Base-by-base conservation (phyloP, 2,329 filamentous ascomycete species). In the Aspergillus brunneoviolaceus region DNA sequence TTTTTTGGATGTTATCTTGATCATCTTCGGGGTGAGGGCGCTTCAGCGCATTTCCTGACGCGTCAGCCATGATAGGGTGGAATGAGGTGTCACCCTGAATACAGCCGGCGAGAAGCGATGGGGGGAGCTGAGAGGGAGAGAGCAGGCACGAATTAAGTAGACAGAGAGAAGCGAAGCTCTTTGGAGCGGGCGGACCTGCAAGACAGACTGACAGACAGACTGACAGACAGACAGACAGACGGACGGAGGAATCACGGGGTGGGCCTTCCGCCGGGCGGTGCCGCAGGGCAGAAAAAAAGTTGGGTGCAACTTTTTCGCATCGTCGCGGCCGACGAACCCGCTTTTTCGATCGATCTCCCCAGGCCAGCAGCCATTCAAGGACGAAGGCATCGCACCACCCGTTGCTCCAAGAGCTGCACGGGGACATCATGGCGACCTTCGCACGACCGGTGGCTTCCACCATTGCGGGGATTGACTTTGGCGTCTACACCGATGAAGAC, bases 401-500 rank as follows among this genome's bases (percentile, higher is more conserved):
- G 72, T 71, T 65, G 72, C 72, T 71, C 69, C 51, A 62, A 62
- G 70, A 72, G 71, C 69, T 72, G 65, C 70, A 69, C 51, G 54
- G 70, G 69, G 62, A 66, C 16, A 73, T 65, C 68, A 80, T 80
- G 78, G 76, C 77, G 66, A 78, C 70, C 60, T 79, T 80, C 57
- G 70, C 90, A 63, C 90, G 93, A 73, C 93, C 95, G 49, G 85
- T 96, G 64, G 84, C 90, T 65, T 96, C 92, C 71, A 84, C 88
- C 73, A 89, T 99, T 71, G 86, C 89, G 74, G 89, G 89, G 74
- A 91, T 99, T 72, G 91, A 96, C 74, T 99, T 99, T 77, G 88
- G 87, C 50, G 91, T 96, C 72, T 86, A 98, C 67, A 87, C 90
- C 21, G 83, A 88, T 55, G 83, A 89, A 62, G 94, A 99, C 76